Percentiles rank a stretch among this genome's conserved stretches.
phyloP scores from a whole-genome alignment of 345 rosid species.

The Durio zibethinus region DNA sequence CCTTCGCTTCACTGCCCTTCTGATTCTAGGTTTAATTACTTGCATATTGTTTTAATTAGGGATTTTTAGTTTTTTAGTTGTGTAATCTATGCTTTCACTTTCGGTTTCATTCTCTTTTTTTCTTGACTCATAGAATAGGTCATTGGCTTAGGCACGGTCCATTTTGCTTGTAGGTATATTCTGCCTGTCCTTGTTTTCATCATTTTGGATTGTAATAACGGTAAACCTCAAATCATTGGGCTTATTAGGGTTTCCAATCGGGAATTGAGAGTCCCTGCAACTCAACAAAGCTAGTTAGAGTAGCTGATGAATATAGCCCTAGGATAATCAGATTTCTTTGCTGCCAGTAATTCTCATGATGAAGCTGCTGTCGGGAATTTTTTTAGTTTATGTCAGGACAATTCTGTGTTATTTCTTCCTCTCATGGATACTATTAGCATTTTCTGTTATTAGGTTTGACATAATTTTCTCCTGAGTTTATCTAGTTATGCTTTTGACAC shows the following conservation, averaged over 20 bases:
- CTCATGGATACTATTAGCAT: background rate
- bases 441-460: background rate
- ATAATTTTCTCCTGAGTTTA: background rate
- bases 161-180: background rate
- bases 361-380: background rate
- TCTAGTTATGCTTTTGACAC: background rate
- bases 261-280: background rate
- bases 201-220: background rate
- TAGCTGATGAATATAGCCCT: constrained; percentile 2
- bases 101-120: background rate
- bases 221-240: background rate
- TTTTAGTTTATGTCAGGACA: background rate
- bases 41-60: background rate
- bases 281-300: constrained; percentile 2
- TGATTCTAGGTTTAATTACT: constrained; percentile 2
- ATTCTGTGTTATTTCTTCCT: background rate
- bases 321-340: background rate
- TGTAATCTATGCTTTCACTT: background rate
- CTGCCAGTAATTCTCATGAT: background rate
- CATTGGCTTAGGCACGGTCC: no score
- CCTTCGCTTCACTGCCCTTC: background rate
- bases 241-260: background rate
- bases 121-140: background rate
- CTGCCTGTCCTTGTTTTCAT: background rate
- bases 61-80: background rate